A percentile compares a stretch with the other conserved stretches of the same genome.
Conservation (phyloP, 2,329 filamentous ascomycete species). For the Pseudogymnoascus sp. region DNA sequence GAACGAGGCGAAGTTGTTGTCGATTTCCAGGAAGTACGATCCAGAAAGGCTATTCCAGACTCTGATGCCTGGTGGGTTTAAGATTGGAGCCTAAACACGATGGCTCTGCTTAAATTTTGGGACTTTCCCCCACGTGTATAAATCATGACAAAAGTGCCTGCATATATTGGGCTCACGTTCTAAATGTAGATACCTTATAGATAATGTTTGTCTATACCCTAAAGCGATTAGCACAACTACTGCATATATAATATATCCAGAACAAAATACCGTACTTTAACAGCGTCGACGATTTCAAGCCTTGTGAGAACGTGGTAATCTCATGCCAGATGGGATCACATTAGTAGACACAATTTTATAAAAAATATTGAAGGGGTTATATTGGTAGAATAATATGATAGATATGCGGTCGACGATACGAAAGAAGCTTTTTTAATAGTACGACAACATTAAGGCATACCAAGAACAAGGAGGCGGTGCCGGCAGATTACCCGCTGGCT, state of each 20-base stretch:
- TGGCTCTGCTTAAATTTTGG: not conserved
- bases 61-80: constrained; percentile 23
- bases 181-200: not conserved
- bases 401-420: too few relatives aligned
- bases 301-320: too few relatives aligned
- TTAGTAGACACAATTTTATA: too few relatives aligned
- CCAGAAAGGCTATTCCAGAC: constrained; percentile 23
- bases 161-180: not conserved
- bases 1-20: constrained; percentile 15
- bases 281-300: too few relatives aligned
- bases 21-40: constrained; percentile 23
- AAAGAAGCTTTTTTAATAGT: too few relatives aligned
- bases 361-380: too few relatives aligned
- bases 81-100: constrained; percentile 12
- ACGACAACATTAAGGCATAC: too few relatives aligned
- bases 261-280: too few relatives aligned
- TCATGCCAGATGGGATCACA: too few relatives aligned
- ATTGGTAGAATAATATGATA: too few relatives aligned
- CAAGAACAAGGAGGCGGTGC: too few relatives aligned
- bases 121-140: not conserved
- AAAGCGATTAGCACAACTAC: not conserved
- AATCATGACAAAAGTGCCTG: not conserved
- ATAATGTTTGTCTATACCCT: not conserved
- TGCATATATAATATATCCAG: not conserved
- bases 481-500: too few relatives aligned